A percentile compares a stretch with the other conserved stretches of the same genome.
Conservation (phyloP, 2,329 filamentous ascomycete genomes). For the Claviceps lovelessii region DNA sequence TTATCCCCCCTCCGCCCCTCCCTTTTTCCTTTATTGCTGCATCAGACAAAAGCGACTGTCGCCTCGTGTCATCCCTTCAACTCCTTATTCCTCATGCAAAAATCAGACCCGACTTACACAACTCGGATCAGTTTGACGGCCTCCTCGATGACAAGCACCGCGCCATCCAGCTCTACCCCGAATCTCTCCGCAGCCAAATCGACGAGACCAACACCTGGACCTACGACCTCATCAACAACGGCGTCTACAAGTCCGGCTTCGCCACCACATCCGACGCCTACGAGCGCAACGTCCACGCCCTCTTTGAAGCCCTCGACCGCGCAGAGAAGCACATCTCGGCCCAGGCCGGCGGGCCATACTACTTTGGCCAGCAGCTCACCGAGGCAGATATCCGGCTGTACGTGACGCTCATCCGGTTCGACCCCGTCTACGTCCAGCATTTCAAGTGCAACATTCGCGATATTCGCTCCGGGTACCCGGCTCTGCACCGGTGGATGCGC, state of each 20-base stretch:
- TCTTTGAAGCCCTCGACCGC: slow-evolving; percentile 66
- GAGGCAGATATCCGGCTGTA: slow-evolving; percentile 67
- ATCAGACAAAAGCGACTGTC: too few relatives aligned
- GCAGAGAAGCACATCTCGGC: slow-evolving; percentile 54
- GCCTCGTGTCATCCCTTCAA: too few relatives aligned
- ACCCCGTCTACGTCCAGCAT: slow-evolving; percentile 72
- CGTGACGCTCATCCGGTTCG: slow-evolving; percentile 61
- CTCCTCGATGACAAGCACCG: slow-evolving; percentile 46
- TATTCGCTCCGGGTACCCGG: slow-evolving; percentile 71
- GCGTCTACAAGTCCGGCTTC: slow-evolving; percentile 66
- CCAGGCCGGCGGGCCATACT: slow-evolving; percentile 44
- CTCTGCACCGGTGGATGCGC: slow-evolving; percentile 67
- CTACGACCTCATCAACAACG: slow-evolving; percentile 59
- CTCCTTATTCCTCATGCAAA: neutral
- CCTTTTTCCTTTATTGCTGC: too few relatives aligned
- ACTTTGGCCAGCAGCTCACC: slow-evolving; percentile 61
- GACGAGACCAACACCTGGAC: slow-evolving; percentile 70
- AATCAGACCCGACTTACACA: neutral
- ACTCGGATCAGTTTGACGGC: slow-evolving; percentile 46
- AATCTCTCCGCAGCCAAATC: slow-evolving; percentile 49
- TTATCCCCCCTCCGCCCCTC: neutral
- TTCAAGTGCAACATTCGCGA: slow-evolving; percentile 80
- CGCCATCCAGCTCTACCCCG: slow-evolving; percentile 52
- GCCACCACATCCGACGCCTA: slow-evolving; percentile 75
- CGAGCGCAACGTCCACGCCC: slow-evolving; percentile 51